Conservation (phyloP, 371 early-diverging fungal genomes). For the Smittium culicis region DNA sequence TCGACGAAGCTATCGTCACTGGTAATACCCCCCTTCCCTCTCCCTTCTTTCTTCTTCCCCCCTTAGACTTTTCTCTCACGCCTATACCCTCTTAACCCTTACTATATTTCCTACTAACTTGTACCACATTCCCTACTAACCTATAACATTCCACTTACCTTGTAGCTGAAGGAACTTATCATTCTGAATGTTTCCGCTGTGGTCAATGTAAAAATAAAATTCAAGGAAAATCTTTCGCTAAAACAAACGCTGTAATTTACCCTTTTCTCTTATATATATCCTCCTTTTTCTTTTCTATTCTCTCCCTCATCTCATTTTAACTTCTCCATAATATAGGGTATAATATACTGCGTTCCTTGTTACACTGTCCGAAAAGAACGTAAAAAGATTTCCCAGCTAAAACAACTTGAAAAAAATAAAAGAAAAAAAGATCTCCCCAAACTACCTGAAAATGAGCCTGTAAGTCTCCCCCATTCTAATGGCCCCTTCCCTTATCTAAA, state of each 20-base stretch:
- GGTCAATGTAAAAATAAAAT: constrained; percentile 53
- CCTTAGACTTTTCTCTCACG: background rate
- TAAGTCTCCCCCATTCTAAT: background rate
- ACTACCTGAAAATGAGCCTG: constrained; percentile 13
- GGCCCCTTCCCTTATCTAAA: too few species aligned
- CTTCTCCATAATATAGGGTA: constrained; percentile 14
- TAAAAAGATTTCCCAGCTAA: constrained; percentile 24
- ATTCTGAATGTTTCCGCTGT: constrained; percentile 72
- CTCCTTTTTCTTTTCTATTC: background rate
- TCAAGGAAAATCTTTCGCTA: constrained; percentile 62
- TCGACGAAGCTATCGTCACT: constrained; percentile 79
- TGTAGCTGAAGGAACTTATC: constrained; percentile 65
- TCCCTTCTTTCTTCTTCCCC: background rate
- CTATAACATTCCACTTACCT: too few species aligned
- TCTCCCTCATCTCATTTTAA: background rate
- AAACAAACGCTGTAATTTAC: constrained; percentile 53
- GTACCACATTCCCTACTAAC: too few species aligned
- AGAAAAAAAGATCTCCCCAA: constrained; percentile 30
- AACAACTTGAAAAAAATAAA: constrained; percentile 20
- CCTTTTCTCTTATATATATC: too few species aligned
- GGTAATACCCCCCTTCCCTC: constrained; percentile 26
- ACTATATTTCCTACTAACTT: background rate
- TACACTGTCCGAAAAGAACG: constrained; percentile 32
- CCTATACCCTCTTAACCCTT: background rate
- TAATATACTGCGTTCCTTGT: constrained; percentile 34